A percentile compares a stretch with the other conserved stretches of the same genome.
Conservation (phyloP, 192 early-diverging fungal genomes). For the Chytriomyces hyalinus region DNA sequence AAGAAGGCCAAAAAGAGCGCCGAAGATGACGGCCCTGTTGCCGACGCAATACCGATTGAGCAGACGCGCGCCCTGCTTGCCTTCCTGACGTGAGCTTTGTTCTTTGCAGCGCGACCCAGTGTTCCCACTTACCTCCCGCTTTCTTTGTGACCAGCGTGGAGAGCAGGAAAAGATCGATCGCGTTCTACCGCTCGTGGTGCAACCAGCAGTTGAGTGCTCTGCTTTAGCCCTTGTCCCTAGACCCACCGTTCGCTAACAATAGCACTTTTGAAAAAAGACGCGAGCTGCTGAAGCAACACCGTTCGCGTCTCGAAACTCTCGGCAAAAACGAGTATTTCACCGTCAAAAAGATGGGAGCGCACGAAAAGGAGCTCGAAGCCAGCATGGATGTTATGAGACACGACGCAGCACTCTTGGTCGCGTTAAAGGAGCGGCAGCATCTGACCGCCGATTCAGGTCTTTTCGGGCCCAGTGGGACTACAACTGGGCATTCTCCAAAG, state of each 20-base stretch:
- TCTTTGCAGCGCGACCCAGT: not conserved
- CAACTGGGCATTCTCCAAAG: no score
- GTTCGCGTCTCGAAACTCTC: conserved; percentile 3
- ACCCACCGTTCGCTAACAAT: not conserved
- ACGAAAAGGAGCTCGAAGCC: conserved; percentile 24
- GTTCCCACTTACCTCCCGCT: not conserved
- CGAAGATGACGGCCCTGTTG: conserved; percentile 7
- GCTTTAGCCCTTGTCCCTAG: not conserved
- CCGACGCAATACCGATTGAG: conserved; percentile 19
- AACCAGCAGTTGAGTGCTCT: conserved; percentile 13
- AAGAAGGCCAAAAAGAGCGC: not conserved
- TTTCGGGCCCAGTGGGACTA: no score
- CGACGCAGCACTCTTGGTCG: not conserved
- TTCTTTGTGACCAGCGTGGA: conserved; percentile 5
- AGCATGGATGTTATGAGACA: not conserved
- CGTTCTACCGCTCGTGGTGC: conserved; percentile 27
- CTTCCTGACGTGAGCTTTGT: conserved; percentile 12
- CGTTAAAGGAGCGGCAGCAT: not conserved
- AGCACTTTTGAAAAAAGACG: not conserved
- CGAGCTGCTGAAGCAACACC: conserved; percentile 27
- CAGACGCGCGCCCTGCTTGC: conserved; percentile 10
- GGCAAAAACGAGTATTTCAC: conserved; percentile 29
- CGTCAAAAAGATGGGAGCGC: conserved; percentile 14
- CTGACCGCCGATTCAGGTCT: not conserved
- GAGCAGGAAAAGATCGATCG: conserved; percentile 20